phyloP scores from a whole-genome alignment of 805 yeast species.

The Yarrowia yakushimensis region DNA sequence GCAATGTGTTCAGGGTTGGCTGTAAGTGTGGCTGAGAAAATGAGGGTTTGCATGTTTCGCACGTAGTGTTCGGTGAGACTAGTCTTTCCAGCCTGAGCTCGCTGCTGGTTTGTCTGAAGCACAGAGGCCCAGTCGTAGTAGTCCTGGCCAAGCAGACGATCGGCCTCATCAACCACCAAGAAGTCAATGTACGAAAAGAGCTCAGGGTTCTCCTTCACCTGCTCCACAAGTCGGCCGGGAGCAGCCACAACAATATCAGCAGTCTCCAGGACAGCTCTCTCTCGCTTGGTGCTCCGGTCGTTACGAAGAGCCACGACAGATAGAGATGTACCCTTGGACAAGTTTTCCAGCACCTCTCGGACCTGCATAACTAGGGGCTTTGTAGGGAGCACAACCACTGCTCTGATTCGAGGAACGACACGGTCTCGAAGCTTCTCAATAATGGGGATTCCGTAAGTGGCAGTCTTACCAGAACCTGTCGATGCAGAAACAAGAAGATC shows the following conservation, averaged over 20 bases:
- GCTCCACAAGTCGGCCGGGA: slow-evolving; percentile 86
- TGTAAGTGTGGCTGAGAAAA: slow-evolving; percentile 91
- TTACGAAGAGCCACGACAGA: slow-evolving; percentile 56
- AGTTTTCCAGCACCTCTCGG: slow-evolving; percentile 52
- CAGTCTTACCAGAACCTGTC: slow-evolving; percentile 94
- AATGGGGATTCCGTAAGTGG: slow-evolving; percentile 83
- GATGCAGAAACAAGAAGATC: slow-evolving; percentile 88
- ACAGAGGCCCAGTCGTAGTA: slow-evolving; percentile 88
- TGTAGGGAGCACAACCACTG: slow-evolving; percentile 84
- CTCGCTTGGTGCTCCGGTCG: slow-evolving; percentile 59
- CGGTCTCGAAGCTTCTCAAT: slow-evolving; percentile 63
- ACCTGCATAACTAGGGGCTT: slow-evolving; percentile 84
- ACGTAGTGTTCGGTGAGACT: background rate
- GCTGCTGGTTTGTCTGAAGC: slow-evolving; percentile 33
- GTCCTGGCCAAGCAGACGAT: slow-evolving; percentile 86
- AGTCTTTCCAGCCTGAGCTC: background rate
- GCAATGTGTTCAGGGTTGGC: slow-evolving; percentile 87
- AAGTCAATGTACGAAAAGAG: slow-evolving; percentile 55
- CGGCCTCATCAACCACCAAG: slow-evolving; percentile 88
- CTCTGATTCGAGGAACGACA: slow-evolving; percentile 67
- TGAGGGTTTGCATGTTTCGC: slow-evolving; percentile 57
- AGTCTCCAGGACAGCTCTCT: slow-evolving; percentile 47
- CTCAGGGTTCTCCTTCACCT: slow-evolving; percentile 40
- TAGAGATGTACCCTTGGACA: slow-evolving; percentile 66
- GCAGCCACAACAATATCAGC: slow-evolving; percentile 49